Evolutionary conservation across 73 alveolate genomes (phyloP).

Genomic region (Urostyla sp.): DNA sequence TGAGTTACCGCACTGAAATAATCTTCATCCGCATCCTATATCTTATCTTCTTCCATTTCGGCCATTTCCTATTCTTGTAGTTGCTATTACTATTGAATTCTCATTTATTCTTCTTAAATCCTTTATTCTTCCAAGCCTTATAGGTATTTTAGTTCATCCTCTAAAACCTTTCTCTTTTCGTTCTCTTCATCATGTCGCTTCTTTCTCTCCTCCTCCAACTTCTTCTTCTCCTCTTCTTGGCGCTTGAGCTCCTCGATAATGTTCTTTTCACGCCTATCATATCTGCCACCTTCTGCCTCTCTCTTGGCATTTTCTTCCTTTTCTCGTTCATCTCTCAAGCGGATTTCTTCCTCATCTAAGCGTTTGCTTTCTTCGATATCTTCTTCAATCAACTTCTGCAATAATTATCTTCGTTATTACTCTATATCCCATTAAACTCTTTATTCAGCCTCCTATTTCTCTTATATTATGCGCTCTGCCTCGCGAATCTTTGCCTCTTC

Average conservation of each 20-base stretch:
- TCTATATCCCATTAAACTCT: slow-evolving; percentile 5
- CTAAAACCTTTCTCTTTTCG: background rate
- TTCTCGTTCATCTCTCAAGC: background rate
- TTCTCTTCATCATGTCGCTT: slow-evolving; percentile 26
- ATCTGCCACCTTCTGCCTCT: slow-evolving; percentile 13
- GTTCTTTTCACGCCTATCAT: background rate
- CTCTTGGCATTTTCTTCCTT: background rate
- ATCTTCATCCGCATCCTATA: slow-evolving; percentile 51
- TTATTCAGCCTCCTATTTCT: slow-evolving; percentile 15
- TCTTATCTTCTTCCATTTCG: slow-evolving; percentile 44
- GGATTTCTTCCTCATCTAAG: background rate
- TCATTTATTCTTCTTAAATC: too few species aligned
- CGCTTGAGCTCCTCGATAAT: background rate
- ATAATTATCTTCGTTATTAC: background rate
- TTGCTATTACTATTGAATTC: too few species aligned
- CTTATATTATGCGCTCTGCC: slow-evolving; percentile 25
- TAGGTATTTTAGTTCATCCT: background rate
- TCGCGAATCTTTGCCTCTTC: slow-evolving; percentile 40
- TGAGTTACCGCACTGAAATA: slow-evolving; percentile 17
- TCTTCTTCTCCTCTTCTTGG: too few species aligned
- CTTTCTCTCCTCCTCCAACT: too few species aligned
- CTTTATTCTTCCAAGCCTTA: too few species aligned
- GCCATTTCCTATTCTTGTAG: too few species aligned
- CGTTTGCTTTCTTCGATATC: background rate
- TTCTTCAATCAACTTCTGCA: background rate